A percentile compares a stretch with the other conserved stretches of the same genome.
phyloP scores from a whole-genome alignment of 148 eudicot species.

The Vaccinium corymbosum region DNA sequence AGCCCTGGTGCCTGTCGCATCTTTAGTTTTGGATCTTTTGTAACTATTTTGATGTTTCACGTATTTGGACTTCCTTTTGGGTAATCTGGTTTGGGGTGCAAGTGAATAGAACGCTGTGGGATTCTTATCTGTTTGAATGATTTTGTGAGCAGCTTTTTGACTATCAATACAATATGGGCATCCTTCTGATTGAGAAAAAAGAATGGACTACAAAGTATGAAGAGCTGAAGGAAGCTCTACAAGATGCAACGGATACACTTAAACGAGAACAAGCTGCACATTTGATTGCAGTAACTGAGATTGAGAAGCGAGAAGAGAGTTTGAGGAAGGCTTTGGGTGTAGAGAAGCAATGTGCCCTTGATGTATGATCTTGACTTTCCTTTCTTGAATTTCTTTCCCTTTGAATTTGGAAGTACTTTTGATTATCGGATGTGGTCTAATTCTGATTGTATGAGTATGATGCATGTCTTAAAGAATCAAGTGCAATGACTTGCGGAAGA shows the following conservation, averaged over 20 bases:
- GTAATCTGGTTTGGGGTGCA: neutral
- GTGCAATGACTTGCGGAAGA: neutral
- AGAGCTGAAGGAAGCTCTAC: conserved; percentile 52
- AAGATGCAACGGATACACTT: conserved; percentile 53
- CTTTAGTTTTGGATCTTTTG: neutral
- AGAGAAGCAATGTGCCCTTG: conserved; percentile 82
- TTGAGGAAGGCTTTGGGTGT: conserved; percentile 90
- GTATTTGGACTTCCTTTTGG: neutral
- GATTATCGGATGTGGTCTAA: neutral
- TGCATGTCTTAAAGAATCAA: conserved; percentile 6
- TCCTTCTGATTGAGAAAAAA: conserved; percentile 90
- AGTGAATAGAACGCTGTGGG: neutral
- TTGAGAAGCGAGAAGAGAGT: conserved; percentile 88
- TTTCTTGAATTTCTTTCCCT: conserved; percentile 1
- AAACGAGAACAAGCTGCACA: conserved; percentile 85
- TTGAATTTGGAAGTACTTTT: conserved; percentile 6
- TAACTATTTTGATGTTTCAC: neutral
- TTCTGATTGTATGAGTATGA: neutral
- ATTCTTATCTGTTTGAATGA: conserved; percentile 3
- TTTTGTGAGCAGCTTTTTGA: conserved; percentile 65
- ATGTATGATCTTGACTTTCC: conserved; percentile 50
- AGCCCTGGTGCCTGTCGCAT: neutral
- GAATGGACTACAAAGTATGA: conserved; percentile 82
- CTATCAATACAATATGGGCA: conserved; percentile 97
- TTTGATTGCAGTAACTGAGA: conserved; percentile 63